phyloP scores from a whole-genome alignment of 2,329 filamentous ascomycete genomes.

The Cryphonectria naterciae region DNA sequence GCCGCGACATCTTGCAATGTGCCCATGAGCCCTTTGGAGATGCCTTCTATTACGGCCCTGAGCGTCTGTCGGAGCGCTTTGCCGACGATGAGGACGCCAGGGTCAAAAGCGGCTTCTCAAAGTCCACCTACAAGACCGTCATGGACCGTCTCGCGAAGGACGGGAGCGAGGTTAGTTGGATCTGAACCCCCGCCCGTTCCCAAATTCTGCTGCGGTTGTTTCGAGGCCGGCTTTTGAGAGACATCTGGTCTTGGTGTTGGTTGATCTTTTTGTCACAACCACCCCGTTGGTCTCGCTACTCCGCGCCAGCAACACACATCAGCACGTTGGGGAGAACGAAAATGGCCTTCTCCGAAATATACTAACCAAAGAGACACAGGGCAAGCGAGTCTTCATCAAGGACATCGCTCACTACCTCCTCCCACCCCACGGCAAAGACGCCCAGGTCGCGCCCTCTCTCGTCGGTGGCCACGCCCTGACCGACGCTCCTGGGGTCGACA shows the following conservation, averaged over 20 bases:
- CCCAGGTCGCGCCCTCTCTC: constrained; percentile 79
- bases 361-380: constrained; percentile 51
- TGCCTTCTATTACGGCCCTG: constrained; percentile 93
- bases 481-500: constrained; percentile 28
- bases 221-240: constrained; percentile 28
- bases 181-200: constrained; percentile 25
- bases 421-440: constrained; percentile 70
- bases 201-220: constrained; percentile 22
- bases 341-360: neutral
- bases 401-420: constrained; percentile 94
- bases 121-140: constrained; percentile 76
- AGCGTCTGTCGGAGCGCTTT: constrained; percentile 80
- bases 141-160: constrained; percentile 75
- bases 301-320: neutral
- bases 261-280: no score
- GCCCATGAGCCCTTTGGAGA: constrained; percentile 97
- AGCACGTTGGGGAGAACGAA: neutral
- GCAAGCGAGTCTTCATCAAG: constrained; percentile 95
- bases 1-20: constrained; percentile 77
- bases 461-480: constrained; percentile 53
- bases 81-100: constrained; percentile 65
- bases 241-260: no score
- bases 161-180: constrained; percentile 75
- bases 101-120: constrained; percentile 65
- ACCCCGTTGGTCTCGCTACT: neutral